A percentile compares a stretch with the other conserved stretches of the same genome.
Conservation (phyloP, 305 asterid species). For the Rubia tinctorum region DNA sequence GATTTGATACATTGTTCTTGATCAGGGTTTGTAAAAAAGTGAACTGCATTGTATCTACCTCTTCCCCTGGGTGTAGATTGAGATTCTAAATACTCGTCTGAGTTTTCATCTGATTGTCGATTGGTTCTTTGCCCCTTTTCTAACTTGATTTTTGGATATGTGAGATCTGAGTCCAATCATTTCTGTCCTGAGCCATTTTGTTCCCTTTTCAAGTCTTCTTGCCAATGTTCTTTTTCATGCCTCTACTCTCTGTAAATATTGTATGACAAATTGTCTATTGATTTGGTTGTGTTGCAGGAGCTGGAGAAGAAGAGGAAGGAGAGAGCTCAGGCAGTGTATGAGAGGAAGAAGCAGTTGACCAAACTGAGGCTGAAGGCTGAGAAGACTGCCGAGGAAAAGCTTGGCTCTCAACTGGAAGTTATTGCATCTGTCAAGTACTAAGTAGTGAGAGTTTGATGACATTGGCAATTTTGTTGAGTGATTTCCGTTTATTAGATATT, state of each 20-base stretch:
- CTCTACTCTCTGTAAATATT: neutral
- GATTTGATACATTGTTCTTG: neutral
- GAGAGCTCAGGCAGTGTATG: slow-evolving; percentile 55
- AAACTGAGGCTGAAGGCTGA: slow-evolving; percentile 61
- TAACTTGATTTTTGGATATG: too few species aligned
- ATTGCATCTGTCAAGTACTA: slow-evolving; percentile 67
- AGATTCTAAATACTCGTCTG: too few species aligned
- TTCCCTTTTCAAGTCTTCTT: neutral
- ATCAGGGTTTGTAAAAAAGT: neutral
- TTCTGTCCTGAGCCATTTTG: neutral
- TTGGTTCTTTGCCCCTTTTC: too few species aligned
- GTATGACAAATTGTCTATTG: neutral
- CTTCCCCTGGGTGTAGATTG: neutral
- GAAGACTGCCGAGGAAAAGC: slow-evolving; percentile 64
- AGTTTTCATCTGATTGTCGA: too few species aligned
- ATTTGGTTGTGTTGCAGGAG: slow-evolving; percentile 28
- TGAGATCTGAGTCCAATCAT: too few species aligned
- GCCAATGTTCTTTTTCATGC: neutral
- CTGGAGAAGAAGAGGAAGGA: slow-evolving; percentile 77
- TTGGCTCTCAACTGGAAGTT: slow-evolving; percentile 59
- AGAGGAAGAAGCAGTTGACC: slow-evolving; percentile 65
- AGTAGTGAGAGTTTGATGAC: slow-evolving; percentile 13
- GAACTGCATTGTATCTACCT: too few species aligned
- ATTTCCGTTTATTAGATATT: slow-evolving; percentile 11
- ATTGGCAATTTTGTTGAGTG: slow-evolving; percentile 29